Percentiles rank a stretch among this genome's conserved stretches.
Conservation (phyloP, 2,329 filamentous ascomycete species). For the Westerdykella ornata region DNA sequence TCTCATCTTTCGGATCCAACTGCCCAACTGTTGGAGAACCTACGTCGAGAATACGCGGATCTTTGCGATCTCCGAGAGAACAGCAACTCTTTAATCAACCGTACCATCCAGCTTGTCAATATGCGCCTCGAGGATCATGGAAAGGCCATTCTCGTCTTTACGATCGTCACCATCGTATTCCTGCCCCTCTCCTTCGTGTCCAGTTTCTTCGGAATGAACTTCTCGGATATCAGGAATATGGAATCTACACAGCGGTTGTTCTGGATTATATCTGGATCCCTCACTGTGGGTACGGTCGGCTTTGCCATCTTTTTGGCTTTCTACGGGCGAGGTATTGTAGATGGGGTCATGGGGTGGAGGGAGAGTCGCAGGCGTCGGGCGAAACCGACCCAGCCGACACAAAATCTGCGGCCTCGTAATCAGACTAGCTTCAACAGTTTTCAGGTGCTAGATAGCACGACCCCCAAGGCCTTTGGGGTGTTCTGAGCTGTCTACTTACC, state of each 20-base stretch:
- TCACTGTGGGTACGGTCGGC: constrained; percentile 37
- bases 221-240: constrained; percentile 38
- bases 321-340: constrained; percentile 35
- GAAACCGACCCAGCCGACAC: constrained; percentile 8
- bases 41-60: constrained; percentile 38
- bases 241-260: constrained; percentile 35
- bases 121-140: constrained; percentile 43
- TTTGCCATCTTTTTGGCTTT: constrained; percentile 39
- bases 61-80: constrained; percentile 40
- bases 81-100: constrained; percentile 39
- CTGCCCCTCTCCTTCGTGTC: constrained; percentile 41
- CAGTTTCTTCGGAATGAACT: constrained; percentile 42
- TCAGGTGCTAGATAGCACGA: constrained; percentile 16
- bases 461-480: constrained; percentile 9
- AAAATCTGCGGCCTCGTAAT: constrained; percentile 1
- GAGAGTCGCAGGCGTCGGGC: constrained; percentile 19
- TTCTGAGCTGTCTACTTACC: constrained; percentile 5
- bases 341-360: constrained; percentile 34
- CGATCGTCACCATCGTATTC: constrained; percentile 41
- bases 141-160: constrained; percentile 42
- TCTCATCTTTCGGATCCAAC: constrained; percentile 34
- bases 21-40: constrained; percentile 37
- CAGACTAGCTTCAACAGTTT: constrained; percentile 15
- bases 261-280: constrained; percentile 36
- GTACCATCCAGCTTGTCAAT: constrained; percentile 42